Evolutionary conservation across 2,329 filamentous ascomycete species (phyloP).

Genomic region (Alternaria dauci): DNA sequence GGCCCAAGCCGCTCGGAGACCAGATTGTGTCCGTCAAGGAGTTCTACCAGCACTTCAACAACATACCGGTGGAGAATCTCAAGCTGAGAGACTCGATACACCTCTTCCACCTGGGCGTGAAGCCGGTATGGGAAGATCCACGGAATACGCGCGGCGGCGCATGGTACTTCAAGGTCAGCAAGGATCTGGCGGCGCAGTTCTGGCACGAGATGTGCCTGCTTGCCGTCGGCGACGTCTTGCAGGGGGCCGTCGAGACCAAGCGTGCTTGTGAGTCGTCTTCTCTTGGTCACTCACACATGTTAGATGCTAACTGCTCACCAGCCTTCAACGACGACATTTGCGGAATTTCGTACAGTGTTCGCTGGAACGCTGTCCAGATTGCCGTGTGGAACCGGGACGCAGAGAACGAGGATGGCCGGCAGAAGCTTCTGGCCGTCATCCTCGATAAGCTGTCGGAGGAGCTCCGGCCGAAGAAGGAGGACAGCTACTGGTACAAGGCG

Average conservation of each 20-base stretch:
- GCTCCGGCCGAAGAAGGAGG: slow-evolving; percentile 70
- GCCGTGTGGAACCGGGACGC: slow-evolving; percentile 93
- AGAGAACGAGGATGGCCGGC: slow-evolving; percentile 79
- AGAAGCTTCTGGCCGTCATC: slow-evolving; percentile 76
- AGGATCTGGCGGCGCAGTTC: slow-evolving; percentile 73
- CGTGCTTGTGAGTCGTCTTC: slow-evolving; percentile 62
- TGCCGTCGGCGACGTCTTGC: slow-evolving; percentile 82
- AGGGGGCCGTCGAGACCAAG: slow-evolving; percentile 71
- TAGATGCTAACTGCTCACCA: slow-evolving; percentile 16
- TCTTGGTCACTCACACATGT: not conserved
- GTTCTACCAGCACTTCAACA: slow-evolving; percentile 66
- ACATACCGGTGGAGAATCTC: slow-evolving; percentile 78
- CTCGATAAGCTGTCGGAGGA: slow-evolving; percentile 77
- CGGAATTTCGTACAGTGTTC: slow-evolving; percentile 84
- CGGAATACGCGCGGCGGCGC: slow-evolving; percentile 86
- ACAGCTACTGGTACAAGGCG: slow-evolving; percentile 82
- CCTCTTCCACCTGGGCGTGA: slow-evolving; percentile 82
- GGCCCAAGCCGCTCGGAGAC: slow-evolving; percentile 55
- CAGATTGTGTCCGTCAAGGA: slow-evolving; percentile 58
- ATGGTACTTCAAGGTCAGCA: slow-evolving; percentile 91
- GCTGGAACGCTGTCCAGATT: slow-evolving; percentile 88
- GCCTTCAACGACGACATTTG: slow-evolving; percentile 79
- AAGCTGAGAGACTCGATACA: slow-evolving; percentile 73
- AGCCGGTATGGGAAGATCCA: slow-evolving; percentile 85
- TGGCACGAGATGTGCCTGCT: slow-evolving; percentile 85